Conservation (phyloP, 2,329 filamentous ascomycete genomes). For the Cladosporium colombiae region DNA sequence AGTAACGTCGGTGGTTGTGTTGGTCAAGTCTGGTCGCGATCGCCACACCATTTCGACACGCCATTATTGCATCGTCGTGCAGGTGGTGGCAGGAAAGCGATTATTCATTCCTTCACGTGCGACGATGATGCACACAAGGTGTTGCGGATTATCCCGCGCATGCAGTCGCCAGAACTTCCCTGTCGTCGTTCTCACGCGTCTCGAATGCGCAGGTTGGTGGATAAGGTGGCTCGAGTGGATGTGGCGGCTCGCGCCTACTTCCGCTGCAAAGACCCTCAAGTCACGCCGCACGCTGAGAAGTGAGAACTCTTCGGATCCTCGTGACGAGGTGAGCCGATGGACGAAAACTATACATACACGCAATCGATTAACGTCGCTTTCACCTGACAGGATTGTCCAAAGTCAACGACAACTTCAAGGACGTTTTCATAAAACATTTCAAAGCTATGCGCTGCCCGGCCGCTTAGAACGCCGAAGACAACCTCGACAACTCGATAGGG, state of each 20-base stretch:
- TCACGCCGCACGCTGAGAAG: slow-evolving; percentile 7
- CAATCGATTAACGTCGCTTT: neutral
- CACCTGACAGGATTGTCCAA: neutral
- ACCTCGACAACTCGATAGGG: neutral
- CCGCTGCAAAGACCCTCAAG: neutral
- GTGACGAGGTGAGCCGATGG: neutral
- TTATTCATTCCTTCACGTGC: neutral
- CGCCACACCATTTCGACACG: neutral
- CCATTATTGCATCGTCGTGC: slow-evolving; percentile 4
- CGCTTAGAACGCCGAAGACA: neutral
- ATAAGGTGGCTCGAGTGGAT: slow-evolving; percentile 7
- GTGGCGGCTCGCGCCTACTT: slow-evolving; percentile 7
- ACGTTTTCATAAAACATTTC: neutral
- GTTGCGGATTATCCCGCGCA: neutral
- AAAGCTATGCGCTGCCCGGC: neutral
- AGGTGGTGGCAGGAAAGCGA: neutral
- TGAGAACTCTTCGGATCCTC: slow-evolving; percentile 3
- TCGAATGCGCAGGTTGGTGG: slow-evolving; percentile 7
- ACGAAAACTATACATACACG: neutral
- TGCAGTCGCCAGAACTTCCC: slow-evolving; percentile 17
- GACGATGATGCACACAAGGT: slow-evolving; percentile 16
- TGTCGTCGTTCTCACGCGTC: slow-evolving; percentile 14
- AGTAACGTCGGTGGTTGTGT: slow-evolving; percentile 6
- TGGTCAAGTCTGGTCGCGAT: neutral
- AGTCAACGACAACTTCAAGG: neutral